Evolutionary conservation across 1,139 yeast species (phyloP).

Genomic region (Pichia sp.): DNA sequence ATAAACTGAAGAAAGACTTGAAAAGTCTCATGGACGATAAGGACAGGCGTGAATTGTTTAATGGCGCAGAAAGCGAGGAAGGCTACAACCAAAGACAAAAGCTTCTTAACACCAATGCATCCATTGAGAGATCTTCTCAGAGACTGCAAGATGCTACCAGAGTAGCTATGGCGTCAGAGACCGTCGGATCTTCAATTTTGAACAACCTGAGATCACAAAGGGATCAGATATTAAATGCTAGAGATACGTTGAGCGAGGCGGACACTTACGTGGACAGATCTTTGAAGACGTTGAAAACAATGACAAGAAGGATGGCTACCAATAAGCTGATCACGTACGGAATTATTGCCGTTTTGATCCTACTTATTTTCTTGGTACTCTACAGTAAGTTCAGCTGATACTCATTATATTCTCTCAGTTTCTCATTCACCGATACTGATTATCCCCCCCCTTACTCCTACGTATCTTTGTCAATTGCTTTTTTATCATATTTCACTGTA

Average conservation of each 20-base stretch:
- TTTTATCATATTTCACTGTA: too few relatives aligned
- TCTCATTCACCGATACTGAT: too few relatives aligned
- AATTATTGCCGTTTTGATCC: constrained; percentile 82
- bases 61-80: constrained; percentile 40
- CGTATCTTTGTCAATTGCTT: too few relatives aligned
- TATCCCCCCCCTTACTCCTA: too few relatives aligned
- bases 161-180: constrained; percentile 87
- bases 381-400: constrained; percentile 87
- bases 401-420: too few relatives aligned
- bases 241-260: constrained; percentile 77
- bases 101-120: constrained; percentile 67
- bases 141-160: constrained; percentile 84
- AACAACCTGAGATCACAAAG: constrained; percentile 88
- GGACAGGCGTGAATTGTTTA: constrained; percentile 63
- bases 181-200: constrained; percentile 84
- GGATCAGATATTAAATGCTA: constrained; percentile 80
- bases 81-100: constrained; percentile 75
- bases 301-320: constrained; percentile 95
- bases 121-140: constrained; percentile 77
- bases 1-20: constrained; percentile 46
- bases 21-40: constrained; percentile 50
- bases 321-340: constrained; percentile 90
- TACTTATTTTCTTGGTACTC: constrained; percentile 77
- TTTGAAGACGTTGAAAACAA: constrained; percentile 75
- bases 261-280: constrained; percentile 91